Evolutionary conservation across 2,329 filamentous ascomycete genomes (phyloP), one percentile per base, ranked within the genome.

Genomic region (Lecanosticta acicola): DNA sequence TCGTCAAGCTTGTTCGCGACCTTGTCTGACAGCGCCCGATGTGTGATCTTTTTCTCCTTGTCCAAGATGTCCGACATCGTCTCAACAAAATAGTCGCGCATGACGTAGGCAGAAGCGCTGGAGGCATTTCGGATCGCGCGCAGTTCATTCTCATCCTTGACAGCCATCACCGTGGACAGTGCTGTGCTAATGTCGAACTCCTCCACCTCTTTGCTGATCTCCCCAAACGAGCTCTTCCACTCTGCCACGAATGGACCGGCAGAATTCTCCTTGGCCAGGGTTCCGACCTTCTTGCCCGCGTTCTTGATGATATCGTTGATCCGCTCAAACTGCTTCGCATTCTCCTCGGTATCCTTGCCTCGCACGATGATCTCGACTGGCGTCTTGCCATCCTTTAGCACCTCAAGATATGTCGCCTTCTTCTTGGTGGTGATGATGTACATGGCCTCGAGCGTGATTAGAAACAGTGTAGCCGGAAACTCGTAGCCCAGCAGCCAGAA

Each of bases 401-500:
- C 83, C 61, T 96, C 89, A 36, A 98, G 77, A 68, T 97, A 90
- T 64, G 94, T 91, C 19, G 93, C 91, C 81, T 98, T 98, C 73
- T 98, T 98, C 48, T 87, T 84, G 4, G 93, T 98, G 4, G 93
- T 98, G 55, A 98, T 82, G 49, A 97, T 84, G 70, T 93, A 94
- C 59, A 97, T 76, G 38, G 82, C 81, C 51, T 97, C 93, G 50
- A 83, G 73, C 1, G 91, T 97, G 66, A 98, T 83, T 42, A 98
- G 78, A 75, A 98, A 88, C 54, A 98, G 75, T 0, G 93, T 98
- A 32, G 91, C 90, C 26, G 93, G 93, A 64, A 98, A 98, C 68
- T 98, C 93, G 75, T 98, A 98, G 61, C 93, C 93, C 52, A 98
- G 80, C 45, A 98, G 78, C 94, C 94, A 98, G 70, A 97, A 94